Evolutionary conservation across 164 flowering plant genomes (phyloP).

Genomic region (Taxillus chinensis): DNA sequence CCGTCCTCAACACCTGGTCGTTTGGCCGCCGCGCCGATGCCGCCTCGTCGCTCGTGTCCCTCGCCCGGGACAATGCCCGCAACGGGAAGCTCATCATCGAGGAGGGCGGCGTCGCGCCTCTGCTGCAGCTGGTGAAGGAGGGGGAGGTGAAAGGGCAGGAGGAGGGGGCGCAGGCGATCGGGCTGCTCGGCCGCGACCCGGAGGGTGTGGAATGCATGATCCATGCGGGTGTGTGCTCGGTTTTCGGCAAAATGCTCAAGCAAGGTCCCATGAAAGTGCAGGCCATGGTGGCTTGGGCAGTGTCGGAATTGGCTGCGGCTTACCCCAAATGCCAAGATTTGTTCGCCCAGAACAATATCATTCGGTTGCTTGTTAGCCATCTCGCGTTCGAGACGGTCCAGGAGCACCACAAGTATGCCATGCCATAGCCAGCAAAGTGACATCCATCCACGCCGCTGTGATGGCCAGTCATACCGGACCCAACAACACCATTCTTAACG

Average conservation of each 20-base stretch:
- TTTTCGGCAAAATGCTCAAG: conserved; percentile 43
- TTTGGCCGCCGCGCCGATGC: conserved; percentile 39
- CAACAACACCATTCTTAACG: conserved; percentile 4
- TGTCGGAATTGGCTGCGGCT: conserved; percentile 32
- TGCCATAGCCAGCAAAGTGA: conserved; percentile 26
- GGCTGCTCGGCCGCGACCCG: conserved; percentile 36
- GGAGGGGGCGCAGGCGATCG: conserved; percentile 44
- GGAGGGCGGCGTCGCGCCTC: conserved; percentile 45
- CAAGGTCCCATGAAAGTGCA: conserved; percentile 54
- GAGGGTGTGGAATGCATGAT: conserved; percentile 49
- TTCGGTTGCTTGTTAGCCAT: conserved; percentile 40
- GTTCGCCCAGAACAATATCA: conserved; percentile 37
- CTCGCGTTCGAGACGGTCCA: conserved; percentile 48
- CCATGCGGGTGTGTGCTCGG: conserved; percentile 40
- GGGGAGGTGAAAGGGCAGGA: conserved; percentile 46
- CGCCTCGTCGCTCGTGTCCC: conserved; percentile 43
- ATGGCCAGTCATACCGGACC: conserved; percentile 13
- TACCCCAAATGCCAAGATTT: conserved; percentile 43
- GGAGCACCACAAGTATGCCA: conserved; percentile 52
- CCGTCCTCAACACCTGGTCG: conserved; percentile 32
- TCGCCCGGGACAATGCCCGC: conserved; percentile 42
- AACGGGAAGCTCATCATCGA: conserved; percentile 55
- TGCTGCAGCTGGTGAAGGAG: conserved; percentile 39
- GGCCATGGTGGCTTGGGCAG: conserved; percentile 46
- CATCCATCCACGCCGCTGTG: conserved; percentile 34